These are phyloP conservation scores for Psilocybe mexicana DNA, from an alignment of 1,284 basidiomycete species.

Conservation along the genomic window DNA sequence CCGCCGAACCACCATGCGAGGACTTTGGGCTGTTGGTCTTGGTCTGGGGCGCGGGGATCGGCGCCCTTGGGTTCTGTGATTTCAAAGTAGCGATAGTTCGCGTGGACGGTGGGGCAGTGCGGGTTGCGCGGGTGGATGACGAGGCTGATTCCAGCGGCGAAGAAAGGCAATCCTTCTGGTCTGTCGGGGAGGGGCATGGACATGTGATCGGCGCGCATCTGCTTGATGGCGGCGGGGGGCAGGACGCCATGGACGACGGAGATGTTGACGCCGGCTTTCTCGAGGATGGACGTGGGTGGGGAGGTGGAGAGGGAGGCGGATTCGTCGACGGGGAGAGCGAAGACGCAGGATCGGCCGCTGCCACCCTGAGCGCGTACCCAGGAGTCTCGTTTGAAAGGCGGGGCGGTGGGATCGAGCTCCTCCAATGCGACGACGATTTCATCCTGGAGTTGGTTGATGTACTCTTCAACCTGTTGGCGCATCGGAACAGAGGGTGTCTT, in stretches of 20 bases:
- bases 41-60: slow-evolving; percentile 11
- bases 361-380: slow-evolving; percentile 89
- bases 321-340: slow-evolving; percentile 60
- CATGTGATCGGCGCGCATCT: slow-evolving; percentile 93
- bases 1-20: slow-evolving; percentile 99
- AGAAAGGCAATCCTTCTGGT: slow-evolving; percentile 77
- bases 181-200: slow-evolving; percentile 66
- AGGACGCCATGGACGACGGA: slow-evolving; percentile 89
- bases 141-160: slow-evolving; percentile 89
- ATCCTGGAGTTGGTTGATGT: slow-evolving; percentile 80
- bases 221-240: slow-evolving; percentile 85
- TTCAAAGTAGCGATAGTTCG: slow-evolving; percentile 99
- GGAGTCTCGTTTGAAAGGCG: slow-evolving; percentile 82
- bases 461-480: slow-evolving; percentile 81
- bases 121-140: slow-evolving; percentile 96
- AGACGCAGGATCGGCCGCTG: slow-evolving; percentile 86
- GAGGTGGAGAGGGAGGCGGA: slow-evolving; percentile 26
- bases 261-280: slow-evolving; percentile 97
- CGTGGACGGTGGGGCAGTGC: slow-evolving; percentile 89
- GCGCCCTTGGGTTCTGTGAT: slow-evolving; percentile 50
- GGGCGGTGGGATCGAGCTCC: slow-evolving; percentile 70
- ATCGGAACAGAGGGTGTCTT: slow-evolving; percentile 44
- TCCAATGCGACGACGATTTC: slow-evolving; percentile 84
- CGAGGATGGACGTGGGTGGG: slow-evolving; percentile 61
- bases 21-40: slow-evolving; percentile 39